phyloP scores from a whole-genome alignment of 129 eudicot species.

The Scalesia atractyloides region DNA sequence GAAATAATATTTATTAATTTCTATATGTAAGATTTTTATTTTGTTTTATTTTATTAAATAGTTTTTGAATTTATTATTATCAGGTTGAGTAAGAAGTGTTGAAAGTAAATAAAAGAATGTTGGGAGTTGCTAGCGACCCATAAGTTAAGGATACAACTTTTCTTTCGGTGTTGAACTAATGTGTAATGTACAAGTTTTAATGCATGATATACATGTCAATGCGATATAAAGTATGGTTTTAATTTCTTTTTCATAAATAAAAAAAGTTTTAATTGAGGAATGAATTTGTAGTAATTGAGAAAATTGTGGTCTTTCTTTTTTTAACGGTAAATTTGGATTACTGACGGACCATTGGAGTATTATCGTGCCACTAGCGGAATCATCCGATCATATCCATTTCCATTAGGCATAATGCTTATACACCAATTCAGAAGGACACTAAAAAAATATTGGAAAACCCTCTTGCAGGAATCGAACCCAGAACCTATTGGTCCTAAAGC shows the following conservation, averaged over 20 bases:
- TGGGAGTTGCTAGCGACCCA: conserved; percentile 19
- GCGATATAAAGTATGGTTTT: not conserved
- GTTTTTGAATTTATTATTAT: not conserved
- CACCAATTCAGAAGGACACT: too few relatives aligned
- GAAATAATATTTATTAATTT: not conserved
- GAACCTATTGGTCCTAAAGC: too few relatives aligned
- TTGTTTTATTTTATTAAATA: not conserved
- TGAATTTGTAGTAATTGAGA: too few relatives aligned
- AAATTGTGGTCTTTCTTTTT: too few relatives aligned
- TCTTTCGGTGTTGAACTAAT: conserved; percentile 22
- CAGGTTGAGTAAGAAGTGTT: conserved; percentile 38
- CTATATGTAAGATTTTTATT: not conserved
- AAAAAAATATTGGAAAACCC: too few relatives aligned
- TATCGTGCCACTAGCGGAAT: too few relatives aligned
- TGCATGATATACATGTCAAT: conserved; percentile 26
- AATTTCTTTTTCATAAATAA: not conserved
- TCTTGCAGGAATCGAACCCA: too few relatives aligned
- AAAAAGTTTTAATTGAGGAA: too few relatives aligned
- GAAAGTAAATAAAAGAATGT: conserved; percentile 14
- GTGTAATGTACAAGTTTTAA: conserved; percentile 15
- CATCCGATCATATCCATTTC: too few relatives aligned
- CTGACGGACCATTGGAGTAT: too few relatives aligned
- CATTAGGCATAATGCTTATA: too few relatives aligned
- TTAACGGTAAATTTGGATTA: too few relatives aligned
- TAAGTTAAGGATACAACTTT: conserved; percentile 17